Evolutionary conservation across 176 grass and related monocot genomes (phyloP).

Genomic region (Aegilops sharonensis): DNA sequence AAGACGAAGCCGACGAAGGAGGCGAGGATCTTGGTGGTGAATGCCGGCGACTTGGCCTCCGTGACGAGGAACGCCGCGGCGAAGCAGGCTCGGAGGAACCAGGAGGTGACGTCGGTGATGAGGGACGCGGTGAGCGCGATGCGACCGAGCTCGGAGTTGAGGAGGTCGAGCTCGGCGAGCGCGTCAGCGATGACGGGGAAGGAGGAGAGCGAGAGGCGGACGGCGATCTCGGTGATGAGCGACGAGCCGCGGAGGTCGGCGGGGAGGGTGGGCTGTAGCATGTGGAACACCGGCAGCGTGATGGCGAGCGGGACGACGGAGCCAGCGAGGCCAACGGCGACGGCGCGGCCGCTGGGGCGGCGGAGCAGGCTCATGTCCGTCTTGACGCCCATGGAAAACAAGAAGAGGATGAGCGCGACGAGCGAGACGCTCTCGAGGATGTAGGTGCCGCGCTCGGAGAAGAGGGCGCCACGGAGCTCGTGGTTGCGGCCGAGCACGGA

Average conservation of each 20-base stretch:
- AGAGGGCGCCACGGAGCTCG: constrained; percentile 23
- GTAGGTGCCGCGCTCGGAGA: constrained; percentile 63
- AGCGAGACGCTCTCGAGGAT: constrained; percentile 61
- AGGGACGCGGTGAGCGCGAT: constrained; percentile 67
- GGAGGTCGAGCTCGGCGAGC: constrained; percentile 65
- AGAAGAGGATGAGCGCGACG: constrained; percentile 62
- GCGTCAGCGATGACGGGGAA: constrained; percentile 66
- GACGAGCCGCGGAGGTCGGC: constrained; percentile 28
- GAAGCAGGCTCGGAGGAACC: constrained; percentile 42
- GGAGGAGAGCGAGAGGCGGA: constrained; percentile 62
- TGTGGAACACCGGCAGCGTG: constrained; percentile 31
- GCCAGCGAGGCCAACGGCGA: constrained; percentile 53
- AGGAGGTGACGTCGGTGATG: constrained; percentile 62
- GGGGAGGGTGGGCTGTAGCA: constrained; percentile 33
- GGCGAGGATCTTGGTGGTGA: constrained; percentile 30
- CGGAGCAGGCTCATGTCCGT: constrained; percentile 56
- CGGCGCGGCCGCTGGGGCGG: constrained; percentile 41
- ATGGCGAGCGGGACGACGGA: constrained; percentile 58
- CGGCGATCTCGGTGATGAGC: constrained; percentile 46
- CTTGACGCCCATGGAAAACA: constrained; percentile 78
- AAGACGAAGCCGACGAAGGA: constrained; percentile 33
- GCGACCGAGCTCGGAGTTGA: constrained; percentile 92
- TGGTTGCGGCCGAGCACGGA: constrained; percentile 41
- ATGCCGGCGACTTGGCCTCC: constrained; percentile 13
- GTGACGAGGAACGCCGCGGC: constrained; percentile 13